These are phyloP conservation scores for Phlyctochytrium planicorne DNA, from an alignment of 192 early-diverging fungal genomes.

Conservation along the genomic window DNA sequence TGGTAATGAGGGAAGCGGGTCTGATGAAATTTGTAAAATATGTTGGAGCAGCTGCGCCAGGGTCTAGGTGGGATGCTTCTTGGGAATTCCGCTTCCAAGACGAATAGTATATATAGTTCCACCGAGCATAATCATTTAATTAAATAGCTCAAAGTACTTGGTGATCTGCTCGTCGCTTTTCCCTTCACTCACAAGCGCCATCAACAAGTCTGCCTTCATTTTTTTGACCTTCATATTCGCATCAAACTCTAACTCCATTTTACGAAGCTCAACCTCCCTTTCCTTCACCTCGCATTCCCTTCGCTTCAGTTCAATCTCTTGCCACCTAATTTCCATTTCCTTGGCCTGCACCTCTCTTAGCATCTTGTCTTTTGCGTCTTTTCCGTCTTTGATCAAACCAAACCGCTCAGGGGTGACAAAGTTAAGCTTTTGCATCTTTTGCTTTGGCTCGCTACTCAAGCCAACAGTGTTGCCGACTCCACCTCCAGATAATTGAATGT, in stretches of 20 bases:
- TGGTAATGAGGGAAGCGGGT: constrained; percentile 74
- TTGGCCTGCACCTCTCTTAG: no score
- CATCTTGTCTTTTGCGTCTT: no score
- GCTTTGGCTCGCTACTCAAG: no score
- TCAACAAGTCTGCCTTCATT: not conserved
- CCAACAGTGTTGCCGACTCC: no score
- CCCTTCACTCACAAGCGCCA: not conserved
- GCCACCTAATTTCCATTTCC: not conserved
- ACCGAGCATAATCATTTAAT: no score
- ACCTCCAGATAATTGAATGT: no score
- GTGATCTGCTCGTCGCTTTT: not conserved
- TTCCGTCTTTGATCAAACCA: no score
- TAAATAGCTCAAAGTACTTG: not conserved
- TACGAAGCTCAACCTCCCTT: not conserved
- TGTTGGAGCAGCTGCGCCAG: constrained; percentile 70
- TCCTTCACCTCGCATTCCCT: not conserved
- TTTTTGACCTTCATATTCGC: not conserved
- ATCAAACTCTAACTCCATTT: not conserved
- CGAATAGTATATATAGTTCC: constrained; percentile 6
- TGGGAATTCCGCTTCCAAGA: constrained; percentile 57
- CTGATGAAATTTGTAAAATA: constrained; percentile 82
- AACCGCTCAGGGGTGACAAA: no score
- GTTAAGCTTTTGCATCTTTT: no score
- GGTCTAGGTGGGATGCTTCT: constrained; percentile 77
- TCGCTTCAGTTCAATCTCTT: not conserved